Evolutionary conservation across 129 eudicot genomes (phyloP), one percentile per base, ranked within the genome.

Genomic region (Escallonia herrerae): DNA sequence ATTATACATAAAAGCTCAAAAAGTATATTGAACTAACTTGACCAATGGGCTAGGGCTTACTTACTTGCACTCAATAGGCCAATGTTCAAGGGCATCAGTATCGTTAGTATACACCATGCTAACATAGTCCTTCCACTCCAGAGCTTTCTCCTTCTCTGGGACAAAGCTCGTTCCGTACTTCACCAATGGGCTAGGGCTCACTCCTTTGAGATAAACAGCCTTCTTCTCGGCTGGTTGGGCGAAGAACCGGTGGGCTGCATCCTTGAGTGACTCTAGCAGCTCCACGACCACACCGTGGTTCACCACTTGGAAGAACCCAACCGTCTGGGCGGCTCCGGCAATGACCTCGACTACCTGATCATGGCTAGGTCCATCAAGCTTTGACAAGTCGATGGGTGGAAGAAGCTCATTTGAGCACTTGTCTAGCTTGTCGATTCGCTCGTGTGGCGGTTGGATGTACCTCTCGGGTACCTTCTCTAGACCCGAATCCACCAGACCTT

Each of bases 261-360:
- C 66, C 64, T 80, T 80, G 44, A 76, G 73, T 0, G 79, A 67
- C 58, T 76, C 85, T 44, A 80, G 63, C 15, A 80, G 72, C 72
- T 76, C 78, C 43, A 80, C 7, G 2, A 78, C 72, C 42, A 75
- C 85, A 53, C 85, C 78, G 47, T 80, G 85, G 76, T 80, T 80
- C 62, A 80, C 81, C 76, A 80, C 85, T 58, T 80, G 85, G 60
- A 80, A 76, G 68, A 80, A 80, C 40, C 84, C 84, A 1, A 75
- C 68, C 39, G 74, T 80, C 63, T 80, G 74, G 15, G 85, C 81
- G 4, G 85, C 85, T 45, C 66, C 57, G 14, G 73, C 70, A 7
- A 80, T 72, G 62, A 78, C 62, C 69, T 71, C 67, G 58, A 60
- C 79, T 63, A 76, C 81, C 59, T 80, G 74, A 44, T 72, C 79